These are phyloP conservation scores for Glycine latifolia DNA, from an alignment of 306 rosid genomes.

Conservation along the genomic window DNA sequence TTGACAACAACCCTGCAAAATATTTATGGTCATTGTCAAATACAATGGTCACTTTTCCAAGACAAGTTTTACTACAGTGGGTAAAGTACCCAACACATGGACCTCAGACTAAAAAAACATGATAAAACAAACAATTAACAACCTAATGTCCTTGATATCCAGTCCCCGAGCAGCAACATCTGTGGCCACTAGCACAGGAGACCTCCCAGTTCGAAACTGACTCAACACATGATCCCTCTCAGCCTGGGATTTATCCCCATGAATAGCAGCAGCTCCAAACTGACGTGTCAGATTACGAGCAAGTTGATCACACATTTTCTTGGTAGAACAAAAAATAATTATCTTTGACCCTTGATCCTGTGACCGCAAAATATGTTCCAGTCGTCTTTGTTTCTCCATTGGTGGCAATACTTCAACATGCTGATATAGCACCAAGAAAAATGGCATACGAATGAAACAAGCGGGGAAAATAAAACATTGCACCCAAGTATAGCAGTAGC, in stretches of 20 bases:
- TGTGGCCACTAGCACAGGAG: slow-evolving; percentile 97
- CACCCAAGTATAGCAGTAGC: slow-evolving; percentile 25
- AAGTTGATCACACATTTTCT: slow-evolving; percentile 99
- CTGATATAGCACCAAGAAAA: slow-evolving; percentile 49
- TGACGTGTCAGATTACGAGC: slow-evolving; percentile 91
- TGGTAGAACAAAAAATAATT: slow-evolving; percentile 92
- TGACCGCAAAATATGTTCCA: slow-evolving; percentile 89
- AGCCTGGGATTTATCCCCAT: slow-evolving; percentile 97
- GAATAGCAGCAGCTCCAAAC: slow-evolving; percentile 97
- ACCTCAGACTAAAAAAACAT: background rate
- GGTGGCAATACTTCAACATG: slow-evolving; percentile 82
- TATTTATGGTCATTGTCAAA: slow-evolving; percentile 22
- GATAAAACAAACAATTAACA: slow-evolving; percentile 26
- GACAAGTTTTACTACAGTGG: background rate
- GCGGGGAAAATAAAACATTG: background rate
- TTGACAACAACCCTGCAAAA: slow-evolving; percentile 88
- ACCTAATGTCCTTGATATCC: slow-evolving; percentile 98
- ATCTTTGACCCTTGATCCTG: slow-evolving; percentile 95
- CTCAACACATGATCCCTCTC: slow-evolving; percentile 92
- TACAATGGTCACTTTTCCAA: background rate
- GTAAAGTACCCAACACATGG: background rate
- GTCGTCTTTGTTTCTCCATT: slow-evolving; percentile 81
- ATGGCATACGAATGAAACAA: background rate
- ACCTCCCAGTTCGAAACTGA: slow-evolving; percentile 87
- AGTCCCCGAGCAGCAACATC: slow-evolving; percentile 99